Percentiles rank a stretch among this genome's conserved stretches.
Evolutionary conservation across 768 basidiomycete genomes (phyloP).

Genomic region (Boletus pseudo-olivaceus): DNA sequence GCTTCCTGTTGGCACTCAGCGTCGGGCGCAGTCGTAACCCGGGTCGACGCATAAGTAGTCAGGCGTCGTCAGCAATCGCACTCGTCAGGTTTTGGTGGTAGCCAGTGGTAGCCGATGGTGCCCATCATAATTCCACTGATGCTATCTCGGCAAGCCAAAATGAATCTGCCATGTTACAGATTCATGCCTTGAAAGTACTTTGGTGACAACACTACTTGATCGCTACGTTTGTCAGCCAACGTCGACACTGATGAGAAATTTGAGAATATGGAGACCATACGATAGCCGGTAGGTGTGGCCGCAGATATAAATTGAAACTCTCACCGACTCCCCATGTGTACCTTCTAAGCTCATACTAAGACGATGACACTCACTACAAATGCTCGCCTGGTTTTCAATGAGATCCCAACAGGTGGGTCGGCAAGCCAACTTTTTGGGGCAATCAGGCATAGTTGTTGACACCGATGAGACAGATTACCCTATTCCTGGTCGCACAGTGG

Average conservation of each 20-base stretch:
- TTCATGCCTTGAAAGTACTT: background rate
- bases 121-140: too few species aligned
- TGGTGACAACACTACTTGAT: background rate
- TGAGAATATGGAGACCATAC: background rate
- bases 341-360: background rate
- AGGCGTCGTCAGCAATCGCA: too few species aligned
- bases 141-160: too few species aligned
- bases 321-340: background rate
- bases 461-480: constrained; percentile 31
- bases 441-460: background rate
- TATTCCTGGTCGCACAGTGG: constrained; percentile 41
- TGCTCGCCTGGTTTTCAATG: constrained; percentile 36
- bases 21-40: too few species aligned
- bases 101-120: too few species aligned
- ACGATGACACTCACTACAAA: constrained; percentile 26
- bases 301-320: background rate
- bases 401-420: constrained; percentile 26
- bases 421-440: too few species aligned
- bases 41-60: too few species aligned
- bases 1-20: too few species aligned
- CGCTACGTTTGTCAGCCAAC: background rate
- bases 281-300: background rate
- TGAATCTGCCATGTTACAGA: too few species aligned
- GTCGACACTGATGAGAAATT: background rate
- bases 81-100: too few species aligned